Evolutionary conservation across 2,329 filamentous ascomycete species (phyloP).

Genomic region (Fusarium clavum): DNA sequence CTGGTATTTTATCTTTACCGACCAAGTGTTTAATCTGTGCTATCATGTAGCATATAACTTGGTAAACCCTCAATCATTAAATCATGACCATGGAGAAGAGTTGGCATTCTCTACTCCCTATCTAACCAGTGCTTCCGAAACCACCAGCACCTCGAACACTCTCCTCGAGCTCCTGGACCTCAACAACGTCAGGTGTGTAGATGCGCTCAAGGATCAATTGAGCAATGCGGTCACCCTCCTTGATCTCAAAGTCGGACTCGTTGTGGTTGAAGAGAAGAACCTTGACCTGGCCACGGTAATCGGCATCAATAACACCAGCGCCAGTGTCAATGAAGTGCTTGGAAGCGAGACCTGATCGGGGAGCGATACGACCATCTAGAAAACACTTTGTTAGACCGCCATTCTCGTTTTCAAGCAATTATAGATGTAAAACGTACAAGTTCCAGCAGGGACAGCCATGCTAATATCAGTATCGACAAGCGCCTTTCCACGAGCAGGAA

Average conservation of each 20-base stretch:
- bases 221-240: slow-evolving; percentile 89
- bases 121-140: slow-evolving; percentile 84
- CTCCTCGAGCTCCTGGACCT: slow-evolving; percentile 88
- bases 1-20: not conserved
- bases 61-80: slow-evolving; percentile 20
- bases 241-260: slow-evolving; percentile 83
- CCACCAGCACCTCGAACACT: slow-evolving; percentile 91
- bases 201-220: slow-evolving; percentile 96
- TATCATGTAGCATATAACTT: not conserved
- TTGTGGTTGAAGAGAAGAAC: slow-evolving; percentile 94
- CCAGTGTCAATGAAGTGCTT: slow-evolving; percentile 98
- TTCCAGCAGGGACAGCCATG: slow-evolving; percentile 90
- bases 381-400: slow-evolving; percentile 1
- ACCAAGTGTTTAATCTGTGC: not conserved
- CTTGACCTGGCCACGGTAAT: slow-evolving; percentile 95
- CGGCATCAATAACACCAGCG: slow-evolving; percentile 96
- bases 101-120: not conserved
- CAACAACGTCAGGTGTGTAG: slow-evolving; percentile 90
- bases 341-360: slow-evolving; percentile 87
- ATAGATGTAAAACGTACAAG: slow-evolving; percentile 70
- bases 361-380: slow-evolving; percentile 87
- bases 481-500: slow-evolving; percentile 85
- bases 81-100: slow-evolving; percentile 14
- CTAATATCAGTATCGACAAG: slow-evolving; percentile 91
- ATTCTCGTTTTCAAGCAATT: not conserved